phyloP scores from a whole-genome alignment of 495 filamentous ascomycete species.

The Neurospora africana region DNA sequence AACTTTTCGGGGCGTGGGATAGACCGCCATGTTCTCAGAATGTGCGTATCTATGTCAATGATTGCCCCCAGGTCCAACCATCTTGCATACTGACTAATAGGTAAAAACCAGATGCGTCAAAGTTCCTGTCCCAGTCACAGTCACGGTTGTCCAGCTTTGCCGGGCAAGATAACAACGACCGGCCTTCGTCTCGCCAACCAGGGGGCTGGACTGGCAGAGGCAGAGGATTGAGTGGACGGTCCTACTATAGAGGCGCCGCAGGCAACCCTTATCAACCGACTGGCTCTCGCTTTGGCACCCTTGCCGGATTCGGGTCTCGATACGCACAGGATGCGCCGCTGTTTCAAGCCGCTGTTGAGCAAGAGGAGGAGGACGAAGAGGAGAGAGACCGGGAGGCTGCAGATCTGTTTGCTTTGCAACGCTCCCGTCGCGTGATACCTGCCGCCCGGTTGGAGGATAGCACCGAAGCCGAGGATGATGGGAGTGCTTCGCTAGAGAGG shows the following conservation, averaged over 20 bases:
- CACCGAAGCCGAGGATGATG: slow-evolving; percentile 66
- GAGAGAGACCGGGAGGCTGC: slow-evolving; percentile 68
- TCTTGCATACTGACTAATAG: slow-evolving; percentile 3
- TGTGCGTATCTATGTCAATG: slow-evolving; percentile 51
- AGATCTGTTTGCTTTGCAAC: slow-evolving; percentile 83
- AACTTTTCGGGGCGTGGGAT: slow-evolving; percentile 12
- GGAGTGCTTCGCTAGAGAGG: slow-evolving; percentile 43
- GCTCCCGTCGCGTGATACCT: slow-evolving; percentile 79
- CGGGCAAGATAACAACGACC: slow-evolving; percentile 47
- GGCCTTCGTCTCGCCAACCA: slow-evolving; percentile 20
- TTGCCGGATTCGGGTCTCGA: slow-evolving; percentile 68
- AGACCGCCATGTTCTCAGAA: slow-evolving; percentile 80
- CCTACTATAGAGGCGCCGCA: slow-evolving; percentile 26
- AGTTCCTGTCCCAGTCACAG: slow-evolving; percentile 94
- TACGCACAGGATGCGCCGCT: slow-evolving; percentile 69
- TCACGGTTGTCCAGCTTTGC: slow-evolving; percentile 60
- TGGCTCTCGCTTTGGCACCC: slow-evolving; percentile 58
- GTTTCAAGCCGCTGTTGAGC: slow-evolving; percentile 75
- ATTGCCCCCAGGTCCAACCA: neutral
- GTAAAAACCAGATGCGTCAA: slow-evolving; percentile 71
- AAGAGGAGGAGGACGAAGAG: slow-evolving; percentile 80
- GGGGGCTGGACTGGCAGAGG: slow-evolving; percentile 27
- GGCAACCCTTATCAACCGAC: slow-evolving; percentile 63
- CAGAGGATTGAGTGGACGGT: slow-evolving; percentile 24
- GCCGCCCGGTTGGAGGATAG: slow-evolving; percentile 68